Evolutionary conservation across 2,329 filamentous ascomycete genomes (phyloP), one percentile per base, ranked within the genome.

Genomic region (Sclerotiophoma versabilis): DNA sequence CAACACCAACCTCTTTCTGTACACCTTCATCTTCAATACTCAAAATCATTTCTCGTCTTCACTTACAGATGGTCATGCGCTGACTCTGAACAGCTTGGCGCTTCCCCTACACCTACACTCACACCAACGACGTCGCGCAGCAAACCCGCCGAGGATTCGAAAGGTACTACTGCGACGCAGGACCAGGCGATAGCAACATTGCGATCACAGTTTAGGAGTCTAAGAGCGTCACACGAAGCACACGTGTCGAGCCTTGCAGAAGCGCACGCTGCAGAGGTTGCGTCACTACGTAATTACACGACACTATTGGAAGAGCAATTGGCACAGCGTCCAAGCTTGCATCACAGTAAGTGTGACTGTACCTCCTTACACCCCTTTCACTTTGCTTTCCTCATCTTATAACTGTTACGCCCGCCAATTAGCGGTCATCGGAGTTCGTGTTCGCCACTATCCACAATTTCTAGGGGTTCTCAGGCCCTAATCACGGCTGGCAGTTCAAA

Each of bases 251-350:
- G 66, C 44, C 60, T 79, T 32, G 64, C 62, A 45, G 70, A 74
- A 32, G 62, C 75, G n/a, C 76, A 79, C 58, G 64, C 66, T 14
- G 69, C 68, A 23, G 77, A 79, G 63, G 49, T 79, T 9, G 67
- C 69, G n/a, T 74, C 75, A 7, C 54, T 77, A 27, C 70, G 64
- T 20, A 66, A 73, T 19, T 76, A 79, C 57, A 67, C 75, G 32
- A 63, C 62, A 41, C 64, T 74, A 14, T 66, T 79, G 29, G 77
- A 79, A 59, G 66, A 71, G 23, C 71, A 71, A 47, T 55, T 69
- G 34, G 60, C 63, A 27, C 60, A 69, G 38, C 57, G 60, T 26
- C 63, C 66, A 26, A 52, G 46, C 23, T 62, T 72, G 29, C 68
- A 72, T 39, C 68, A 72, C 57, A 60, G 72, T 73, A 56, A 57